phyloP scores from a whole-genome alignment of 1,284 basidiomycete species.

The Cryptococcus sp. region DNA sequence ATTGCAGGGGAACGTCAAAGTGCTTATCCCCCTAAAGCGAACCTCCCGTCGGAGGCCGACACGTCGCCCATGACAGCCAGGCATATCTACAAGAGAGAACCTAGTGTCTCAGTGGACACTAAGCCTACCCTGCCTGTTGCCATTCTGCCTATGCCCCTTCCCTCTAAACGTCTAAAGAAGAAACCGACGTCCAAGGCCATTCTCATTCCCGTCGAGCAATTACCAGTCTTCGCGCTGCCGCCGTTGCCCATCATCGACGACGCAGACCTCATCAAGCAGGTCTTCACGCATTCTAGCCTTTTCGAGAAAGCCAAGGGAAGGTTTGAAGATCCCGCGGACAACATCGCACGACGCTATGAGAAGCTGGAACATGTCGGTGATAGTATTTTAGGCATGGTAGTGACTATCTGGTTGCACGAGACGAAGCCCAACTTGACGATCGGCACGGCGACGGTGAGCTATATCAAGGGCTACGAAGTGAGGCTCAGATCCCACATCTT shows the following conservation, averaged over 20 bases:
- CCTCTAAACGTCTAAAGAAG: conserved; percentile 41
- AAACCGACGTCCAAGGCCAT: conserved; percentile 23
- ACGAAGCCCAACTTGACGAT: conserved; percentile 39
- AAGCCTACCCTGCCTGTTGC: conserved; percentile 13
- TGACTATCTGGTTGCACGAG: conserved; percentile 50
- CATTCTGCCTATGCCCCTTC: conserved; percentile 34
- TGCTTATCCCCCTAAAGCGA: too few relatives aligned
- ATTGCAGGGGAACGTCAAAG: too few relatives aligned
- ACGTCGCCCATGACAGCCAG: too few relatives aligned
- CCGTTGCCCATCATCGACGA: conserved; percentile 39
- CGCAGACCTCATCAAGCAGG: conserved; percentile 30
- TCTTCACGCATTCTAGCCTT: conserved; percentile 40
- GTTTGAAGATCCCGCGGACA: conserved; percentile 38
- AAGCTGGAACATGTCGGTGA: conserved; percentile 52
- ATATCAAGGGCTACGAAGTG: too few relatives aligned
- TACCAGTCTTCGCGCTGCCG: conserved; percentile 45
- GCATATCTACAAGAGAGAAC: too few relatives aligned
- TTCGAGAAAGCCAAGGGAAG: conserved; percentile 31
- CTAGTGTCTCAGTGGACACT: background rate
- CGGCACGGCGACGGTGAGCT: conserved; percentile 45
- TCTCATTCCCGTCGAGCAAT: conserved; percentile 43
- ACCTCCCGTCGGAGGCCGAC: too few relatives aligned
- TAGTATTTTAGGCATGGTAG: conserved; percentile 45
- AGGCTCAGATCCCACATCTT: background rate
- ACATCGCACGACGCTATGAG: conserved; percentile 40